phyloP scores from a whole-genome alignment of 2,329 filamentous ascomycete genomes.

The Monosporascus ibericus region DNA sequence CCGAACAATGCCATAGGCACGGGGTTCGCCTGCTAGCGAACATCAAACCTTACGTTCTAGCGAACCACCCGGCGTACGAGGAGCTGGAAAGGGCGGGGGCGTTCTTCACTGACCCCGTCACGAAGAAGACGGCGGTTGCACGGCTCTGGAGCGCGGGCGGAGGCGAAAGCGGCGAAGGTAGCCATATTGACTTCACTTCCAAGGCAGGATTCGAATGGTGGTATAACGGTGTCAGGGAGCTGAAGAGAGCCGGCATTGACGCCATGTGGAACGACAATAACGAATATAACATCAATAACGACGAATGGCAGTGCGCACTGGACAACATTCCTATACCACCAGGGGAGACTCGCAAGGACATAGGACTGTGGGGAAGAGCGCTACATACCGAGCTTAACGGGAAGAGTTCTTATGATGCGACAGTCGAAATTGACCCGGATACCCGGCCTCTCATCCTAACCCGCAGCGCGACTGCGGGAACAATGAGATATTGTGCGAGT shows the following conservation, averaged over 20 bases:
- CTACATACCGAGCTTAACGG: conserved; percentile 67
- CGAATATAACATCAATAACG: conserved; percentile 62
- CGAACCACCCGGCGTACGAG: conserved; percentile 60
- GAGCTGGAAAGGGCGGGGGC: conserved; percentile 52
- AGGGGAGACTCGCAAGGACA: conserved; percentile 35
- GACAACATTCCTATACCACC: conserved; percentile 35
- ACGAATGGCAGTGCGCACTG: conserved; percentile 59
- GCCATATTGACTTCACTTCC: conserved; percentile 69
- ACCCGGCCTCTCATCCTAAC: conserved; percentile 63
- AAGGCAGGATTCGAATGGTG: conserved; percentile 63
- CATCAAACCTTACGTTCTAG: conserved; percentile 66
- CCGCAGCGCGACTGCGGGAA: conserved; percentile 63
- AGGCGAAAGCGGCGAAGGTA: conserved; percentile 62
- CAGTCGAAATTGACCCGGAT: conserved; percentile 51
- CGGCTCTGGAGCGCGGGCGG: conserved; percentile 68
- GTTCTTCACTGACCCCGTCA: conserved; percentile 56
- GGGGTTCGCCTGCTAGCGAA: conserved; percentile 66
- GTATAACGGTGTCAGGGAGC: conserved; percentile 58
- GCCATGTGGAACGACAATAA: conserved; percentile 79
- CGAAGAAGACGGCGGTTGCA: conserved; percentile 47
- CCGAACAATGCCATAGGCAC: conserved; percentile 53
- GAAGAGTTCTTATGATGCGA: conserved; percentile 63
- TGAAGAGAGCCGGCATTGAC: conserved; percentile 60
- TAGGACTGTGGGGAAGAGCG: conserved; percentile 65
- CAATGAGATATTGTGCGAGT: conserved; percentile 63